Evolutionary conservation across 257 asterid species (phyloP), one percentile per base, ranked within the genome.

Genomic region (Jasminum sambac): DNA sequence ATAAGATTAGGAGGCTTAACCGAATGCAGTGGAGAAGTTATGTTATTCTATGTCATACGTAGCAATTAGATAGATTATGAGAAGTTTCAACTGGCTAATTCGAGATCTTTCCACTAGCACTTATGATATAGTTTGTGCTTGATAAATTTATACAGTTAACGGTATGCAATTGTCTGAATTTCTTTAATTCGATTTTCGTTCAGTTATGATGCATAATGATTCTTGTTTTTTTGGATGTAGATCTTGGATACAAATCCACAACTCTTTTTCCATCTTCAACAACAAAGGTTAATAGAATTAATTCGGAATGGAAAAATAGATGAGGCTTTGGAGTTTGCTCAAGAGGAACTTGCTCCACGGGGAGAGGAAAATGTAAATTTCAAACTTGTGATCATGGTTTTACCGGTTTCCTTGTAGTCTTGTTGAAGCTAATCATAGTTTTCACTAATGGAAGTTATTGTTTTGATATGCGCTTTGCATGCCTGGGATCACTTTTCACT

Each of bases 321-420:
- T 69, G 95, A 90, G 71, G 98, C 98, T 77, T 79, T 92, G 80
- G 95, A 88, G 74, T 88, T 92, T 80, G 97, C 97, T 74, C 96
- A 85, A 76, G 96, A 90, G 80, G 95, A 92, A 82, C 97, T 92
- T 72, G 97, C 96, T 81, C 96, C 97, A 26, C 83, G 90, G 80
- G 97, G 95, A 66, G 98, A 90, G 83, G 93, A 90, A 85, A 87
- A 92, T 78, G 97, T 92, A 82, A 78, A 67, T 72, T 67, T 63
- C 64, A 8, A 13, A 13, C 61, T 52, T 52, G 30, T 41, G 26
- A 52, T 17, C n/a, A 21, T 21, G 7, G 5, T 55, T 21, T 9
- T 55, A 19, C 34, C 34, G 9, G 13, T 19, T 21, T 21, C 30
- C 62, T 21, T 55, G 5, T 8, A 55, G 34, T 19, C 62, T 55